Evolutionary conservation across 345 rosid genomes (phyloP), one percentile per base, ranked within the genome.

Genomic region (Sisymbrium altissimum): DNA sequence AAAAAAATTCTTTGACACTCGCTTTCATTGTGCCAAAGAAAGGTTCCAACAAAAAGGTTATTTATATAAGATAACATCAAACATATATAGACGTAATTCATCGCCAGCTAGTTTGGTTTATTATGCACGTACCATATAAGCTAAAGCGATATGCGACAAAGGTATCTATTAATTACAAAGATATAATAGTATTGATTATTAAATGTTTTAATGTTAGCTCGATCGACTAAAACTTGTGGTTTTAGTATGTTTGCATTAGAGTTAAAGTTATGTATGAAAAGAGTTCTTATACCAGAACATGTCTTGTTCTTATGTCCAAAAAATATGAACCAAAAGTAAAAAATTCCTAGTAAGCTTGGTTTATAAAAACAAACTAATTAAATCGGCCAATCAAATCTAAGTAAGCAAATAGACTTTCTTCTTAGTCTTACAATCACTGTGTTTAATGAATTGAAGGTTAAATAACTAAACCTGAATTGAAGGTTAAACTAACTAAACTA

Each of bases 61-160:
- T 9, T 52, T 11, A 5, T 14, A 43, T n/a, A 53, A 4, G n/a
- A 53, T 9, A 33, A 45, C 35, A 58, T 15, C 13, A 64, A 55
- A 18, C 50, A 56, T 40, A 55, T 46, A 48, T 35, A 64, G 57
- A 48, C 65, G 17, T 41, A 36, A 44, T 57, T 66, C 9, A 17
- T 46, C 53, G 68, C 78, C 73, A 53, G 30, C 73, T 49, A 17
- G 5, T 73, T 65, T 74, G 66, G 66, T 73, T 65, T 64, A 45
- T 63, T 56, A 4, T 73, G 48, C 19, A 55, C 65, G 58, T 35
- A 66, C 18, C 41, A 36, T 15, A 44, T 25, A 56, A 46, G 60
- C 52, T 56, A 56, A 53, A 45, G 5, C 21, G 5, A 15, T 64
- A 43, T 33, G 71, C 45, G 71, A 64, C 36, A 63, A 72, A 59